Evolutionary conservation across 768 basidiomycete species (phyloP).

Genomic region (Xerocomellus amylosporus): DNA sequence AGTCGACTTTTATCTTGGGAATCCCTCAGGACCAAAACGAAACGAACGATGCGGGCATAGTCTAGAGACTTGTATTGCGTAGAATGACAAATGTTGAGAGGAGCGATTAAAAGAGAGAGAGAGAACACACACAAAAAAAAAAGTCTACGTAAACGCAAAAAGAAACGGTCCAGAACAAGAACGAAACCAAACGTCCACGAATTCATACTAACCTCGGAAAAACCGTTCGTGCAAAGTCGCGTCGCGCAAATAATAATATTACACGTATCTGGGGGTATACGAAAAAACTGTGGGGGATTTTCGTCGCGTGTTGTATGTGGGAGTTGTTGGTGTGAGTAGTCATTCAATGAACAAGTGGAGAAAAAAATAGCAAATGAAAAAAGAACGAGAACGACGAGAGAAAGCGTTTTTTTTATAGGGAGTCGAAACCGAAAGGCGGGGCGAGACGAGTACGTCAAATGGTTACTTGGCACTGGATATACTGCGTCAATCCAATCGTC

Average conservation of each 20-base stretch:
- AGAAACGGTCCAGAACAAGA: no score
- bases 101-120: no score
- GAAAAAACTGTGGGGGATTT: neutral
- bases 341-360: no score
- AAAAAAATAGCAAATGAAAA: neutral
- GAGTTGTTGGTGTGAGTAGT: neutral
- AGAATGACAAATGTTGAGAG: no score
- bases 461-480: conserved; percentile 9
- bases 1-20: no score
- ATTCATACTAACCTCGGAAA: neutral
- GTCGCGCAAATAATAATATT: conserved; percentile 6
- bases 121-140: no score
- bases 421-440: neutral
- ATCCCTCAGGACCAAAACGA: no score
- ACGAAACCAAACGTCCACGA: neutral
- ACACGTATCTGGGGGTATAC: conserved; percentile 7
- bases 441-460: neutral
- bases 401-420: neutral
- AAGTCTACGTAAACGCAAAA: no score
- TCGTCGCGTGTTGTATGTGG: neutral
- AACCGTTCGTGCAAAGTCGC: neutral
- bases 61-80: no score
- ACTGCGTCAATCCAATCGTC: conserved; percentile 6
- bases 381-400: neutral
- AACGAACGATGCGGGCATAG: no score